A percentile compares a stretch with the other conserved stretches of the same genome.
phyloP scores from a whole-genome alignment of 2,329 filamentous ascomycete genomes.

The Bipolaris bicolor region DNA sequence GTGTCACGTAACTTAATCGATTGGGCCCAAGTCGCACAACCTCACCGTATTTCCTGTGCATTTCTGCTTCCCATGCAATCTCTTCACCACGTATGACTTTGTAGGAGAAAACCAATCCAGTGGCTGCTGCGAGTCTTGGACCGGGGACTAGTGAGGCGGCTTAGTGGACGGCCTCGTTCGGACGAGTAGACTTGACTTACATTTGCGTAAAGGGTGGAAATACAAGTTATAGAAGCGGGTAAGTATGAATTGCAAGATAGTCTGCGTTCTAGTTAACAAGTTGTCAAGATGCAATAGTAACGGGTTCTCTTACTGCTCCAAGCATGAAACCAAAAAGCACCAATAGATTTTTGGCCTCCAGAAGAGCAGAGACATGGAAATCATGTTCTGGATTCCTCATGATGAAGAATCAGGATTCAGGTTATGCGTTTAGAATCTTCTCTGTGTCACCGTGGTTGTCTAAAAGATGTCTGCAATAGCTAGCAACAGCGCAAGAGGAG shows the following conservation, averaged over 20 bases:
- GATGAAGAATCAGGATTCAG: too few relatives aligned
- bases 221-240: constrained; percentile 1
- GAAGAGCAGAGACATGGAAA: too few relatives aligned
- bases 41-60: constrained; percentile 12
- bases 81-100: not conserved
- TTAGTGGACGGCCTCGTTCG: not conserved
- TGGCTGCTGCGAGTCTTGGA: not conserved
- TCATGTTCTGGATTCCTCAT: too few relatives aligned
- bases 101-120: not conserved
- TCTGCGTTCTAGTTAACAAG: too few relatives aligned
- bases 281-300: too few relatives aligned
- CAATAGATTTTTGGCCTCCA: too few relatives aligned
- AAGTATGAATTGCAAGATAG: not conserved
- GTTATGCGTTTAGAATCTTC: too few relatives aligned
- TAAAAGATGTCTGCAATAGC: too few relatives aligned
- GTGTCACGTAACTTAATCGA: constrained; percentile 7
- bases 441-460: too few relatives aligned
- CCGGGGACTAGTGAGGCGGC: not conserved
- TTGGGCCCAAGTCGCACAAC: constrained; percentile 14
- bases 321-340: too few relatives aligned
- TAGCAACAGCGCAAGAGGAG: too few relatives aligned
- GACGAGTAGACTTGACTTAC: not conserved
- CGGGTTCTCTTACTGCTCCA: too few relatives aligned
- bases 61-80: not conserved
- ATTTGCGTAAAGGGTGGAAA: constrained; percentile 7